Evolutionary conservation across 139 green algal species (phyloP), one percentile per base, ranked within the genome.

Genomic region (Chlorella sp.): DNA sequence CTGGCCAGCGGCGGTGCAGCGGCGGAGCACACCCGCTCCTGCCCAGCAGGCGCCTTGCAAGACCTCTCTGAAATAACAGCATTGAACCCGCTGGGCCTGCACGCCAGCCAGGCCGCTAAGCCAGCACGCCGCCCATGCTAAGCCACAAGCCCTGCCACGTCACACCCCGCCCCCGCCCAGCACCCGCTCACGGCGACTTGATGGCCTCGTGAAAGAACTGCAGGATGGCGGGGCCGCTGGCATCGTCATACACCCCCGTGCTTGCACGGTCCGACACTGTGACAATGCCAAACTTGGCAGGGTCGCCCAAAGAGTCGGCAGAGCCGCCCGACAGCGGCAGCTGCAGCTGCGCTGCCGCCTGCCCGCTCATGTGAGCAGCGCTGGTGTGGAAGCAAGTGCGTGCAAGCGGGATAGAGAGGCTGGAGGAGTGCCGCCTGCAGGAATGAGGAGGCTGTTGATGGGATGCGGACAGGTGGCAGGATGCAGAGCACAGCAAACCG

Each of bases 231-330:
- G 97, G 97, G 0, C 97, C 97, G 81, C 95, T 97, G 16, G 93
- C 64, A 80, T 99, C 97, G 5, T 97, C 90, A 80, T 99, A 99
- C 14, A 96, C 91, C 7, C 96, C 96, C 0, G 89, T 81, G 84
- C 93, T 97, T 18, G 97, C 97, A 36, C 97, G 89, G 89, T 99
- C 97, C 79, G 94, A 97, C 64, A 99, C 93, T 0, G 97, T 98
- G 0, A 99, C 79, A 32, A 99, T 95, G 15, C 97, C 97, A 90
- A 99, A 96, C 1, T 76, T 86, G 0, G 94, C 95, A 24, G 75
- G 1, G 77, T 98, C 97, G 30, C 96, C 87, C 57, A 90, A 28
- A 0, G 60, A 80, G 18, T 90, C 87, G 11, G 61, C 64, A 18
- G 57, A 81, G 37, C 87, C 87, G 19, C 87, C 87, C 61, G 69